These are phyloP conservation scores for Paramecium sonneborni DNA, from an alignment of 73 alveolate species.

Conservation along the genomic window DNA sequence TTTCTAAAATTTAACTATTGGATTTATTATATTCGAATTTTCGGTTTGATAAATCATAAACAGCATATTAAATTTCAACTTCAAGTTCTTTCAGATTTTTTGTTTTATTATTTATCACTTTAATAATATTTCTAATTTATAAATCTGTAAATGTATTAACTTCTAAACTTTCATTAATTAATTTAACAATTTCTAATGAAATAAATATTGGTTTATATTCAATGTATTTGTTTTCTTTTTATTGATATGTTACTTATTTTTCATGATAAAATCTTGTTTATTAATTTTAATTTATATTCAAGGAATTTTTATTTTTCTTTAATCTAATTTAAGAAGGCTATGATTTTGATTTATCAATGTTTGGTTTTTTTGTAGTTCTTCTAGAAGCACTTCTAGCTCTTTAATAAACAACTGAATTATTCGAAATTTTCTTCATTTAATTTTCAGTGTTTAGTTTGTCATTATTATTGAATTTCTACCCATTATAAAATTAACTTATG, in stretches of 20 bases:
- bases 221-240: not conserved
- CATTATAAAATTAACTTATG: not conserved
- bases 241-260: not conserved
- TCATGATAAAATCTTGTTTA: not conserved
- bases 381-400: not conserved
- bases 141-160: not conserved
- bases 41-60: not conserved
- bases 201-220: not conserved
- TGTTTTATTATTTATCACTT: not conserved
- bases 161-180: not conserved
- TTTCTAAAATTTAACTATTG: not conserved
- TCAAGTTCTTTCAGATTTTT: not conserved
- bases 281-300: not conserved
- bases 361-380: not conserved
- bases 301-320: not conserved
- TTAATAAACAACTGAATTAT: not conserved
- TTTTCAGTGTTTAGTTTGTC: not conserved
- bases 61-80: conserved; percentile 1
- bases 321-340: not conserved
- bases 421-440: not conserved
- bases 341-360: not conserved
- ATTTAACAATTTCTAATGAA: not conserved
- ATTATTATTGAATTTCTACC: not conserved
- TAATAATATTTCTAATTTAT: not conserved
- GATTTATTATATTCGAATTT: not conserved